Base-by-base conservation (phyloP, 768 basidiomycete species). In the Amanita fuliginea region DNA sequence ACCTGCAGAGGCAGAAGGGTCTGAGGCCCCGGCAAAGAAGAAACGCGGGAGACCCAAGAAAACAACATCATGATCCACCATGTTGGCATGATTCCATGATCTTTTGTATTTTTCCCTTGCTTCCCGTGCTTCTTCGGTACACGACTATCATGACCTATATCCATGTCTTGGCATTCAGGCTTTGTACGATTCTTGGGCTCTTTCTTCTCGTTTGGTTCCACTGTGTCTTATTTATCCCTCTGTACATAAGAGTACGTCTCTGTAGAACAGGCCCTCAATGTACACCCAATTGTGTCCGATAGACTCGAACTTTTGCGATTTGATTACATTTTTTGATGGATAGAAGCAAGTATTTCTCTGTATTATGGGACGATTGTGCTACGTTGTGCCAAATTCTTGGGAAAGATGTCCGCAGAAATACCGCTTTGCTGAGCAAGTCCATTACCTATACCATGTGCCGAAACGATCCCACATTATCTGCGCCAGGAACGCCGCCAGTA, bases 1-100 rank as follows among this genome's bases (percentile, higher is more conserved):
- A 47, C 61, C 59, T 44, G 67, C 73, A 36, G 67, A 64, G 16
- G 61, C 69, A 46, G 67, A 71, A 51, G 60, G 55, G 33, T 67
- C 69, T 35, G 81, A 82, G 59, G 55, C 78, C 52, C 68, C 67
- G 58, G 57, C 64, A 50, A 80, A 79, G 74, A 84, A 75, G 75
- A 86, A 81, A 68, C 73, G 85, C 54, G 83, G 84, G 47, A 75
- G 85, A 58, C 86, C 81, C 65, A 76, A 76, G 70, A 74, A 75
- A 58, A 49, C 65, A 46, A 59, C 63, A 32, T 30, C 51, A 51
- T 46, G 34, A 51, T 32, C 21, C 34, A 56, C 40, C 18, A 37
- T 54, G 52, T 37, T 47, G 47, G 52, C 39, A 54, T 18, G 6
- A 35, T 45, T 37, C 49, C 54, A 46, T 49, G 50, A 46, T 49